phyloP scores from a whole-genome alignment of 1,139 yeast species.

The Kurtzmaniella quercitrusa region DNA sequence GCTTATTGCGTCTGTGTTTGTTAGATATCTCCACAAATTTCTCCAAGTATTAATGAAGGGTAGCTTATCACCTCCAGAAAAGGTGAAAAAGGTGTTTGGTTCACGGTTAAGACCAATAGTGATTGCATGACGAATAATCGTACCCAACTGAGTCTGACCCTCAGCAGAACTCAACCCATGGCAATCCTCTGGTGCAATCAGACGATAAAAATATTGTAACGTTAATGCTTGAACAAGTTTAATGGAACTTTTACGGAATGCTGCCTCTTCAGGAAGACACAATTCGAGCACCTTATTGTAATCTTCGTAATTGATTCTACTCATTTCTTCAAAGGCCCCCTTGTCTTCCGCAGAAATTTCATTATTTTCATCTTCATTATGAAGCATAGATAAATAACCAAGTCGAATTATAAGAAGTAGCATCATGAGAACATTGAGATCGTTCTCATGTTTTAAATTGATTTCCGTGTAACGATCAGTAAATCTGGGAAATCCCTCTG shows the following conservation, averaged over 20 bases:
- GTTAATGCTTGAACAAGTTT: conserved; percentile 31
- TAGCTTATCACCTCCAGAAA: conserved; percentile 26
- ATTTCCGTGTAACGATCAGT: conserved; percentile 19
- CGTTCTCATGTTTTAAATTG: conserved; percentile 27
- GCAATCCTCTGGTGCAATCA: conserved; percentile 40
- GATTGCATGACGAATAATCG: conserved; percentile 35
- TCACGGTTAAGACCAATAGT: conserved; percentile 44
- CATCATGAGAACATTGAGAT: conserved; percentile 29
- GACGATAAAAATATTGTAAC: conserved; percentile 32
- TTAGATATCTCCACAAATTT: conserved; percentile 32
- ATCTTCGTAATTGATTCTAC: conserved; percentile 19
- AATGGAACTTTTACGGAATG: conserved; percentile 27
- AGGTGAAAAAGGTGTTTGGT: conserved; percentile 30
- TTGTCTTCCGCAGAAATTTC: conserved; percentile 27
- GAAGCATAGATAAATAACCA: conserved; percentile 39
- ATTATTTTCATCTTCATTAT: conserved; percentile 28
- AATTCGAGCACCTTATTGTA: conserved; percentile 25
- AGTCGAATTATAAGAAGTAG: conserved; percentile 29
- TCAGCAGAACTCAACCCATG: conserved; percentile 44
- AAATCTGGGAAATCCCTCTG: conserved; percentile 22
- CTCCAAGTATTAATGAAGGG: conserved; percentile 33
- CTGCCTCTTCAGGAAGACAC: conserved; percentile 29
- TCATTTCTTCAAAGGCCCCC: conserved; percentile 24
- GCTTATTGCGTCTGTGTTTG: conserved; percentile 26
- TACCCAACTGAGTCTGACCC: conserved; percentile 36